Percentiles rank a stretch among this genome's conserved stretches.
phyloP scores from a whole-genome alignment of 2,329 filamentous ascomycete species.

The Fonsecaea nubica region DNA sequence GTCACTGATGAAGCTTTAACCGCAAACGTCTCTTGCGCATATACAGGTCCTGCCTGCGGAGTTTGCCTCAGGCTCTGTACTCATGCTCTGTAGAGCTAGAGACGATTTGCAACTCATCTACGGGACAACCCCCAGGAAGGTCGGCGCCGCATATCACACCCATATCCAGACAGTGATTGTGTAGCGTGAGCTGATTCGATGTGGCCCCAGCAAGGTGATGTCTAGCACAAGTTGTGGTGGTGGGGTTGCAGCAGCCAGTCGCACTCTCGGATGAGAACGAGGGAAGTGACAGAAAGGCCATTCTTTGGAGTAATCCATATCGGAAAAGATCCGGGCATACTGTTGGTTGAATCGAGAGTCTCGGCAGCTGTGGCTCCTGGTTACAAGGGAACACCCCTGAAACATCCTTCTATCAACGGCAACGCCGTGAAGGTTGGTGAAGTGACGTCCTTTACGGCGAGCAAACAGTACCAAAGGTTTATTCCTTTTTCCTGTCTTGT shows the following conservation, averaged over 20 bases:
- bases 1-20: conserved; percentile 6
- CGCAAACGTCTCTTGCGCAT: conserved; percentile 4
- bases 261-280: conserved; percentile 17
- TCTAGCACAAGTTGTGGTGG: background rate
- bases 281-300: conserved; percentile 4
- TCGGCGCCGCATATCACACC: background rate
- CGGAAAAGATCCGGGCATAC: conserved; percentile 8
- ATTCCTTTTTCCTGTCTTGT: conserved; percentile 24
- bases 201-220: background rate
- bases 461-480: conserved; percentile 7
- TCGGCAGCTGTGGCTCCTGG: conserved; percentile 6
- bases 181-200: background rate
- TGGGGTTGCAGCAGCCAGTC: background rate
- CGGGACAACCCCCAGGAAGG: background rate
- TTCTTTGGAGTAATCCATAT: background rate
- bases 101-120: background rate
- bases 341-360: conserved; percentile 1
- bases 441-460: conserved; percentile 1
- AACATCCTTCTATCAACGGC: conserved; percentile 11
- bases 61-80: background rate
- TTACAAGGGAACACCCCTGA: conserved; percentile 11
- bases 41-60: background rate
- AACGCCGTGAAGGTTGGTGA: background rate
- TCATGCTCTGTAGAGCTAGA: background rate
- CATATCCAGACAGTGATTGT: background rate